Conservation (phyloP, 2,329 filamentous ascomycete genomes). For the Trichoderma koningii region DNA sequence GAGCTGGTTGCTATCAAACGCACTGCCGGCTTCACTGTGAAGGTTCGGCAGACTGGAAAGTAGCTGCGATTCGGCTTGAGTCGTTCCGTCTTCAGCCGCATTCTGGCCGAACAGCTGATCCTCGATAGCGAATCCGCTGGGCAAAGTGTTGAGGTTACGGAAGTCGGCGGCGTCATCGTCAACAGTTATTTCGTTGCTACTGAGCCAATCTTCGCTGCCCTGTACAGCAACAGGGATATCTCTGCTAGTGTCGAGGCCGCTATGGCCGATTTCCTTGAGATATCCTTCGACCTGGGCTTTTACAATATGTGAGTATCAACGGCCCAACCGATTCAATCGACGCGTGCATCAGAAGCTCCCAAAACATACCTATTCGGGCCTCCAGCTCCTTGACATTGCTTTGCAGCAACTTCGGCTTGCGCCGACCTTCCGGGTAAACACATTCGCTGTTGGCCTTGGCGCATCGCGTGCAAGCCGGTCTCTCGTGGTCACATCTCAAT, state of each 20-base stretch:
- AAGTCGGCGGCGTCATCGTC: slow-evolving; percentile 6
- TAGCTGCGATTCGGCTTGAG: slow-evolving; percentile 6
- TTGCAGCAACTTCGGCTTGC: slow-evolving; percentile 84
- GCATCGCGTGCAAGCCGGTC: slow-evolving; percentile 80
- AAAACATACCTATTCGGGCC: slow-evolving; percentile 70
- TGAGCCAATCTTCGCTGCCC: not conserved
- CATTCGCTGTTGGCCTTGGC: slow-evolving; percentile 73
- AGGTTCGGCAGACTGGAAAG: slow-evolving; percentile 29
- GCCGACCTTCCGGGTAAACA: slow-evolving; percentile 82
- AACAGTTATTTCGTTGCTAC: not conserved
- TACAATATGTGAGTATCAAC: not conserved
- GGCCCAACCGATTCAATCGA: not conserved
- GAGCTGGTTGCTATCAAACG: slow-evolving; percentile 47
- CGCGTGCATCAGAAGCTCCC: too few species aligned
- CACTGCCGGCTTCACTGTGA: slow-evolving; percentile 20
- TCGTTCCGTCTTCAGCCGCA: slow-evolving; percentile 1
- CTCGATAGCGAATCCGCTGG: slow-evolving; percentile 19
- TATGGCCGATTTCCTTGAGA: slow-evolving; percentile 63
- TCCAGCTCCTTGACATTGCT: slow-evolving; percentile 90
- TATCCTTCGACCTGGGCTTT: slow-evolving; percentile 80
- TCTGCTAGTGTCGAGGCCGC: slow-evolving; percentile 3
- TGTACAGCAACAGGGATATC: not conserved
- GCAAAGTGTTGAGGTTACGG: slow-evolving; percentile 12
- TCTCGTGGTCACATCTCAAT: slow-evolving; percentile 79
- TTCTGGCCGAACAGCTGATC: slow-evolving; percentile 26